Conservation (phyloP, 331 rosid genomes). For the Dryas integrifolia region DNA sequence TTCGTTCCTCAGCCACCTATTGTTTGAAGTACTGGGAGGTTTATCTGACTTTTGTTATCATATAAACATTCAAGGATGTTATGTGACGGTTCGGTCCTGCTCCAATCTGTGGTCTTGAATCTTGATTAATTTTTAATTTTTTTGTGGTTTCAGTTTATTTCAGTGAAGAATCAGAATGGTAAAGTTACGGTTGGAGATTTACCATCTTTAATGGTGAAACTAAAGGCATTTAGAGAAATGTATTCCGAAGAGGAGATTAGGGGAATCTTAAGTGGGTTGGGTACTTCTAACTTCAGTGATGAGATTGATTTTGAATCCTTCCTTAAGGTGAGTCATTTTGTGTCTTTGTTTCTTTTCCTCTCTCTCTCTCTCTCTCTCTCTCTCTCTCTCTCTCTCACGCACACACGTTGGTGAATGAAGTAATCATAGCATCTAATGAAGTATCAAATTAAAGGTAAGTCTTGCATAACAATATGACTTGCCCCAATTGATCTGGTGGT, state of each 20-base stretch:
- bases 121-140: slow-evolving; percentile 3
- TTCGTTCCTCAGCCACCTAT: slow-evolving; percentile 1
- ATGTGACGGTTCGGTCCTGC: slow-evolving; percentile 16
- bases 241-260: slow-evolving; percentile 66
- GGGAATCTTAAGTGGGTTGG: slow-evolving; percentile 53
- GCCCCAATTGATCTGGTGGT: background rate
- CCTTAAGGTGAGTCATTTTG: slow-evolving; percentile 57
- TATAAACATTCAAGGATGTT: background rate
- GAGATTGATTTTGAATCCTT: slow-evolving; percentile 89
- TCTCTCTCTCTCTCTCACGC: background rate
- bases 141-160: slow-evolving; percentile 47
- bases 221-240: slow-evolving; percentile 61
- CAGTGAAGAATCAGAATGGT: slow-evolving; percentile 64
- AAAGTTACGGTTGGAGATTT: slow-evolving; percentile 67
- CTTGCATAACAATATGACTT: background rate
- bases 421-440: background rate
- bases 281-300: slow-evolving; percentile 39
- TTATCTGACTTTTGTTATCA: slow-evolving; percentile 18
- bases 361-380: background rate
- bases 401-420: background rate
- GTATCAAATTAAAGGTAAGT: background rate
- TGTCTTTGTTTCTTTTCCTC: background rate
- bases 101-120: background rate
- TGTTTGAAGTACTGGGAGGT: background rate
- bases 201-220: slow-evolving; percentile 59